Conservation (phyloP, 805 yeast species). For the Grigorovia humatica region DNA sequence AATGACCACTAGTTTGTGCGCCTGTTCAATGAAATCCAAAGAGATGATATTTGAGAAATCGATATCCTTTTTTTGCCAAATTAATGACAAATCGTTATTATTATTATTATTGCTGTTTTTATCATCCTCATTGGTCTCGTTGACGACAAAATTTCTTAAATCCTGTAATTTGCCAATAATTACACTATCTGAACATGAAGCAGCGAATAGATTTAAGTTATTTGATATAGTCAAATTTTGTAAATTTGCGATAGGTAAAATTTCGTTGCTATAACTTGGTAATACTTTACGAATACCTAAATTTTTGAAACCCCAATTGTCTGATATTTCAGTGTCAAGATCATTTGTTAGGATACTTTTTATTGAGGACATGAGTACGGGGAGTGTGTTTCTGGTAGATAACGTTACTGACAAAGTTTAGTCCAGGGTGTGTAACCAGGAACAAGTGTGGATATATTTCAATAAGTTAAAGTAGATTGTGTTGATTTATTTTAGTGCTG, state of each 20-base stretch:
- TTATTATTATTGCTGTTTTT: background rate
- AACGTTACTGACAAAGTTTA: no score
- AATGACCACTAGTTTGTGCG: slow-evolving; percentile 24
- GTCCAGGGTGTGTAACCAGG: no score
- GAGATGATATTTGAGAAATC: background rate
- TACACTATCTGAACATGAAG: slow-evolving; percentile 28
- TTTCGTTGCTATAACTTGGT: slow-evolving; percentile 29
- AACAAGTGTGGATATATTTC: no score
- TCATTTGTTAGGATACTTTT: background rate
- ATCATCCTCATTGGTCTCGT: slow-evolving; percentile 9
- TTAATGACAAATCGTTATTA: slow-evolving; percentile 1
- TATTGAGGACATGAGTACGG: background rate
- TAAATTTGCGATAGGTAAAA: slow-evolving; percentile 26
- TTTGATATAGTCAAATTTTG: slow-evolving; percentile 33
- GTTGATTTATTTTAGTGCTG: no score
- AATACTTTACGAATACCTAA: slow-evolving; percentile 27
- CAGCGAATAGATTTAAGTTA: slow-evolving; percentile 26
- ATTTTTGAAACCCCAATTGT: slow-evolving; percentile 37
- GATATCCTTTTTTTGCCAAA: slow-evolving; percentile 12
- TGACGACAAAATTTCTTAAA: slow-evolving; percentile 25
- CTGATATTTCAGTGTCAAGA: slow-evolving; percentile 21
- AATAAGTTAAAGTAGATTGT: no score
- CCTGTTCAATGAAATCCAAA: background rate
- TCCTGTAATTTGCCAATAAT: slow-evolving; percentile 29
- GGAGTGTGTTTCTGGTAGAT: no score